Conservation (phyloP, 2,329 filamentous ascomycete species). For the Blumeria hordei region DNA sequence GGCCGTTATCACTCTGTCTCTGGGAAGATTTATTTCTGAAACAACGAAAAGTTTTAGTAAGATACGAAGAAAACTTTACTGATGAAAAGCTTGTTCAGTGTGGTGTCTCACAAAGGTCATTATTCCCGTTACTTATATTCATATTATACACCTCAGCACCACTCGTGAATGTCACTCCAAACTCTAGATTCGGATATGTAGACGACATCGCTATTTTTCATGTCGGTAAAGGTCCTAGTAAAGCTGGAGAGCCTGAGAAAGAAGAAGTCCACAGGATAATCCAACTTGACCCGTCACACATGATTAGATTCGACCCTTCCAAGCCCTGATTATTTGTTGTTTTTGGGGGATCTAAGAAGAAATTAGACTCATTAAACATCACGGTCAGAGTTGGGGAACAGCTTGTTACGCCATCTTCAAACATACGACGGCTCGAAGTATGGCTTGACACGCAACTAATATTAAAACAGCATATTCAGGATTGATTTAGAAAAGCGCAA, state of each 20-base stretch:
- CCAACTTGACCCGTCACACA: background rate
- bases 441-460: background rate
- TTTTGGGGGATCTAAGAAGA: background rate
- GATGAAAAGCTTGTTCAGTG: background rate
- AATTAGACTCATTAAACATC: background rate
- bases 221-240: background rate
- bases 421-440: background rate
- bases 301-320: background rate
- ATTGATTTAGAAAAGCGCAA: background rate
- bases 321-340: background rate
- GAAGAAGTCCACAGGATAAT: background rate
- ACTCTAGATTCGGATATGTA: background rate
- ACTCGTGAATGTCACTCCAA: background rate
- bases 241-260: background rate
- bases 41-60: background rate
- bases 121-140: background rate
- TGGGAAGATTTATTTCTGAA: background rate
- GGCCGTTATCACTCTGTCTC: background rate
- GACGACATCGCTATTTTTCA: background rate
- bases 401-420: background rate
- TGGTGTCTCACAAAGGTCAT: background rate
- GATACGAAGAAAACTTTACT: background rate
- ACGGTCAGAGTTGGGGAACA: background rate
- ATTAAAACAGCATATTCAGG: background rate
- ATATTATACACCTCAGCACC: background rate